Conservation (phyloP, 148 eudicot genomes). For the Limonium bicolor region DNA sequence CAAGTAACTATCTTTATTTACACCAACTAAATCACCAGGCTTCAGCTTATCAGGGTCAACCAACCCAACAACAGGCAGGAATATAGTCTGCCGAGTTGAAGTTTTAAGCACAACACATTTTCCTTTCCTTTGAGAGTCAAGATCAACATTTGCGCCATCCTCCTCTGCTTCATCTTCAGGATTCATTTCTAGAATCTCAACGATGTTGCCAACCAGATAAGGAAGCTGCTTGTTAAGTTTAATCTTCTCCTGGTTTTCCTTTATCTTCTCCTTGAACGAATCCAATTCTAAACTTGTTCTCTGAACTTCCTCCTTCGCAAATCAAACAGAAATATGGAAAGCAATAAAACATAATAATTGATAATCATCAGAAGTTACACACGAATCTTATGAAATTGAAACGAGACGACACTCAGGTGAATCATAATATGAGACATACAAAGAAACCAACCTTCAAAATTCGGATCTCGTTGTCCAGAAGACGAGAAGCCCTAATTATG, state of each 20-base stretch:
- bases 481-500: conserved; percentile 44
- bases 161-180: conserved; percentile 95
- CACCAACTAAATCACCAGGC: conserved; percentile 96
- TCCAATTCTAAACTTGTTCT: conserved; percentile 54
- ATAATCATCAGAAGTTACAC: no score
- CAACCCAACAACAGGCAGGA: conserved; percentile 85
- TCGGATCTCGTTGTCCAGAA: conserved; percentile 72
- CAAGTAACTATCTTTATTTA: conserved; percentile 88
- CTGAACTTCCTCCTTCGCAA: conserved; percentile 58
- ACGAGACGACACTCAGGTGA: no score
- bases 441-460: conserved; percentile 28
- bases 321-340: neutral
- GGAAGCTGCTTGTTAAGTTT: conserved; percentile 88
- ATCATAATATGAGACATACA: neutral
- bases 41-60: conserved; percentile 85
- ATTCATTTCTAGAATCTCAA: conserved; percentile 82
- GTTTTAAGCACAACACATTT: conserved; percentile 87
- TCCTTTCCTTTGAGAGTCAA: conserved; percentile 89
- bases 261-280: conserved; percentile 61
- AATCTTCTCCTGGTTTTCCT: conserved; percentile 84
- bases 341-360: no score
- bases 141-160: conserved; percentile 91
- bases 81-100: conserved; percentile 88
- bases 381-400: no score
- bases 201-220: conserved; percentile 76